These are phyloP conservation scores for Colletotrichum ledebouriae DNA, from an alignment of 2,329 filamentous ascomycete genomes.

Conservation along the genomic window DNA sequence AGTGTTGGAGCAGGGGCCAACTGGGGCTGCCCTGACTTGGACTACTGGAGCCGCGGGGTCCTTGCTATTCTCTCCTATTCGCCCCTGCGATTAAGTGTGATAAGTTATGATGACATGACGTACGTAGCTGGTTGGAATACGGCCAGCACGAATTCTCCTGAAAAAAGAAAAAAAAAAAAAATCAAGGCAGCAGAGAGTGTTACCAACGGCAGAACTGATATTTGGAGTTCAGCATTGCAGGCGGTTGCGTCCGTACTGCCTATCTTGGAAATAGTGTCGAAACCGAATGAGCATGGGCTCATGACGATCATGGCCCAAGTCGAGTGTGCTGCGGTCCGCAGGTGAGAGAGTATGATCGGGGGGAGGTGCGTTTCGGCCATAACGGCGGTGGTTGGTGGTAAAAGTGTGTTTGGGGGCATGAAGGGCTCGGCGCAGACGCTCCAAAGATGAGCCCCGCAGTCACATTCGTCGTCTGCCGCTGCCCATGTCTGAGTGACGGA, in stretches of 20 bases:
- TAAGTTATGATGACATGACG: conserved; percentile 39
- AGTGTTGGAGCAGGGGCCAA: conserved; percentile 25
- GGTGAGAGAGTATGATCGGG: conserved; percentile 19
- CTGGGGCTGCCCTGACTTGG: conserved; percentile 5
- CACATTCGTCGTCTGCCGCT: background rate
- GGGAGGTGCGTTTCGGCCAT: conserved; percentile 23
- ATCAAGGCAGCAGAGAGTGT: background rate
- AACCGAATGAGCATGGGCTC: conserved; percentile 5
- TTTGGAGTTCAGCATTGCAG: background rate
- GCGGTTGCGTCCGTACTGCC: background rate
- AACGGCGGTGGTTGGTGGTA: conserved; percentile 31
- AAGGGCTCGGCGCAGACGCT: conserved; percentile 30
- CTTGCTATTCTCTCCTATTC: conserved; percentile 19
- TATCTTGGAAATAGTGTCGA: background rate
- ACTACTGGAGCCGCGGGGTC: conserved; percentile 29
- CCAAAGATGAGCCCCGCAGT: conserved; percentile 16
- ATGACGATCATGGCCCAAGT: conserved; percentile 14
- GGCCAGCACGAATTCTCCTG: background rate
- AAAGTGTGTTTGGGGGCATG: conserved; percentile 9
- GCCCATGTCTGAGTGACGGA: conserved; percentile 9
- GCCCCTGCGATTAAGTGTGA: conserved; percentile 5
- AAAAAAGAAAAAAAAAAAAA: background rate
- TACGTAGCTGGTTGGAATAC: conserved; percentile 13
- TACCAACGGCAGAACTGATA: background rate
- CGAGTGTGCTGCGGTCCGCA: conserved; percentile 9